Percentiles rank a stretch among this genome's conserved stretches.
phyloP scores from a whole-genome alignment of 345 rosid species.

The Pugionium dolabratum region DNA sequence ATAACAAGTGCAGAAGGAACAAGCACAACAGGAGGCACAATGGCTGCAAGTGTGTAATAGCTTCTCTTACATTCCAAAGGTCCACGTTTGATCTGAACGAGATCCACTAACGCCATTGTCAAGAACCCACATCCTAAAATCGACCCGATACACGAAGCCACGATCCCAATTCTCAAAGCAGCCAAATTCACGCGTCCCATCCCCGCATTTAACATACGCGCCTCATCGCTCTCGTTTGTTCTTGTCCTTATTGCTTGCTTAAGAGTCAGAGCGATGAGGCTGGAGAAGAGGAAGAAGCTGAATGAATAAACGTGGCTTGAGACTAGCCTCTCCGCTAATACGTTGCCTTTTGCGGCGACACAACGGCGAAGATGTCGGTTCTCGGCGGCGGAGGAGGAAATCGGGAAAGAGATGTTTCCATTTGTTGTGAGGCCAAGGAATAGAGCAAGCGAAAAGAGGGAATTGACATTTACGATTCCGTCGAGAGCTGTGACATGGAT shows the following conservation, averaged over 20 bases:
- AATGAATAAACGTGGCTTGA: conserved; percentile 83
- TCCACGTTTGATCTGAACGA: conserved; percentile 85
- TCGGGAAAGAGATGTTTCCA: conserved; percentile 34
- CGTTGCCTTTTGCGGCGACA: conserved; percentile 39
- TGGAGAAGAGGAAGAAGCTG: conserved; percentile 78
- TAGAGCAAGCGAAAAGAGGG: conserved; percentile 79
- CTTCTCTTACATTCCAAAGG: conserved; percentile 56
- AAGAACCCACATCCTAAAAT: conserved; percentile 75
- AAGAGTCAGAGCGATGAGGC: conserved; percentile 72
- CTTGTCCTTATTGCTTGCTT: conserved; percentile 56
- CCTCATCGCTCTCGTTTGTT: conserved; percentile 23
- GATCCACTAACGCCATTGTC: conserved; percentile 66
- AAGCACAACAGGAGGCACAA: conserved; percentile 63
- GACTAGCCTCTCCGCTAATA: conserved; percentile 53
- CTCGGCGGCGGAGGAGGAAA: conserved; percentile 27
- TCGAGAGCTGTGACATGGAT: conserved; percentile 83
- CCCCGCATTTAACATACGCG: conserved; percentile 26
- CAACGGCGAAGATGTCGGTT: conserved; percentile 40
- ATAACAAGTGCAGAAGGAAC: conserved; percentile 66
- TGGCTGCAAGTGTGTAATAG: conserved; percentile 56
- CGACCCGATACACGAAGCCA: conserved; percentile 68
- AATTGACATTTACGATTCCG: conserved; percentile 77
- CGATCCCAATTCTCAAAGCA: conserved; percentile 52
- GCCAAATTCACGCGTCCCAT: conserved; percentile 52
- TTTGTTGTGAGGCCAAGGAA: conserved; percentile 69